These are phyloP conservation scores for Alternaria triticimaculans DNA, from an alignment of 2,329 filamentous ascomycete genomes.

Conservation along the genomic window DNA sequence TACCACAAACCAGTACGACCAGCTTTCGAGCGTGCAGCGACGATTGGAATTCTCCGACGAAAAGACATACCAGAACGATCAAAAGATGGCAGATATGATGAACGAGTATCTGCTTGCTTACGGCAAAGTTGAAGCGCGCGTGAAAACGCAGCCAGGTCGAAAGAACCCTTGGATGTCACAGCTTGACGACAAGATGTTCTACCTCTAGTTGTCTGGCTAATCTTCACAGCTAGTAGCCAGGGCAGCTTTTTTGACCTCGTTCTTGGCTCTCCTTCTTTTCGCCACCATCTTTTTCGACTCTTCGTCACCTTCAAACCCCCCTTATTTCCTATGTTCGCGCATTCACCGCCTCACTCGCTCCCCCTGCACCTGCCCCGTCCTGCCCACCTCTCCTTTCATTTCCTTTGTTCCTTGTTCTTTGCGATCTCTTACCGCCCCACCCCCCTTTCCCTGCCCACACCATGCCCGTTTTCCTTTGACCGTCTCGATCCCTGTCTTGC, in stretches of 20 bases:
- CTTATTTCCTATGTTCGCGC: neutral
- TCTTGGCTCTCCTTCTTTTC: neutral
- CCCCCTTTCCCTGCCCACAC: neutral
- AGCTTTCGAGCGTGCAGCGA: neutral
- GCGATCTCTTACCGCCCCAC: neutral
- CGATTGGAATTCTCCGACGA: neutral
- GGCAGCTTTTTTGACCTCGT: neutral
- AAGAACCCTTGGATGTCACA: neutral
- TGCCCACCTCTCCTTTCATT: neutral
- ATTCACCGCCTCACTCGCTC: neutral
- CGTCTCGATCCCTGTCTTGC: neutral
- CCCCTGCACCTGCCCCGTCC: neutral
- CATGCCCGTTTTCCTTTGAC: neutral
- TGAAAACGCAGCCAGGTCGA: neutral
- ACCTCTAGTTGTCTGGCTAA: neutral
- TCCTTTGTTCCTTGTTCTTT: neutral
- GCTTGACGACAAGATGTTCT: slow-evolving; percentile 12
- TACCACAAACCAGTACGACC: neutral
- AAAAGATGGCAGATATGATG: neutral
- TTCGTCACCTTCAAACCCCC: neutral
- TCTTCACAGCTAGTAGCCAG: too few relatives aligned
- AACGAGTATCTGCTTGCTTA: neutral
- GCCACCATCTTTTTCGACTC: too few relatives aligned
- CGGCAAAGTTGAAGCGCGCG: neutral
- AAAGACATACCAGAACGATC: neutral